A percentile compares a stretch with the other conserved stretches of the same genome.
Conservation (phyloP, 331 rosid species). For the Quercus tomentella region DNA sequence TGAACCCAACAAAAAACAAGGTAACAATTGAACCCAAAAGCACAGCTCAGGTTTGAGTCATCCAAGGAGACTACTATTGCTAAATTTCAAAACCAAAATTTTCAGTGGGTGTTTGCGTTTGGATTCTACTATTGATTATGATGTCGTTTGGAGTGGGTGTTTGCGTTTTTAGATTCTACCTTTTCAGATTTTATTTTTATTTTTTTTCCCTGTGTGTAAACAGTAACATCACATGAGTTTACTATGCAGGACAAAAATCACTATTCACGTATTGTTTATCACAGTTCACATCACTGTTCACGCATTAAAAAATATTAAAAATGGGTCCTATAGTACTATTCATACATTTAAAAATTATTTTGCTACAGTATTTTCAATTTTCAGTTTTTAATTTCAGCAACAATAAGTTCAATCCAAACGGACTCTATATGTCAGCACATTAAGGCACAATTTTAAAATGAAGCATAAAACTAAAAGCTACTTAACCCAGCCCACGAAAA, state of each 20-base stretch:
- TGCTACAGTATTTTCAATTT: no score
- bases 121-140: neutral
- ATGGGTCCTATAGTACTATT: accelerated
- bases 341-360: no score
- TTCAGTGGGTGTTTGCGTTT: neutral
- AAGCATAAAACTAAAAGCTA: neutral
- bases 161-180: no score
- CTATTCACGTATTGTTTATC: no score
- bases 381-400: accelerated
- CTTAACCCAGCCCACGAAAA: neutral
- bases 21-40: neutral
- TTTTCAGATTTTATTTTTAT: no score
- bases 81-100: neutral
- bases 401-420: no score
- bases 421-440: neutral
- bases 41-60: neutral
- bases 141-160: no score
- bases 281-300: no score
- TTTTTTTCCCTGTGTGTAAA: no score
- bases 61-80: neutral
- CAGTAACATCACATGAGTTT: no score
- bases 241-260: no score
- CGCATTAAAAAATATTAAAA: no score
- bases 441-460: neutral
- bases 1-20: neutral